phyloP scores from a whole-genome alignment of 768 basidiomycete genomes.

The Hemileccinum rubropunctum region DNA sequence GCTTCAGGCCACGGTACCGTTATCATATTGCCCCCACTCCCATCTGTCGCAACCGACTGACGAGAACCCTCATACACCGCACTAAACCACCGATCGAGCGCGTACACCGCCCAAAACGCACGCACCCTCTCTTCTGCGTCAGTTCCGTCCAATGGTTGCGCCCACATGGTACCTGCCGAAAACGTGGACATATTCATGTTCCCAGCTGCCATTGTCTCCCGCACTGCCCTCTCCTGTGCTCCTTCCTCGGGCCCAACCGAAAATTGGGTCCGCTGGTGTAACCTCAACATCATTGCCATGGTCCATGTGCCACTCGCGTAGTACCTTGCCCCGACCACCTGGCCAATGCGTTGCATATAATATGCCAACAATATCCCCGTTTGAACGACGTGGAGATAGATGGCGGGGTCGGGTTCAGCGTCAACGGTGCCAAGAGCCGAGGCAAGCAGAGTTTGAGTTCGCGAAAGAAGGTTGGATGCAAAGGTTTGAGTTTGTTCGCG shows the following conservation, averaged over 20 bases:
- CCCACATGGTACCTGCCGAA: slow-evolving; percentile 21
- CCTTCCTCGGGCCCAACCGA: background rate
- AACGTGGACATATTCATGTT: slow-evolving; percentile 5
- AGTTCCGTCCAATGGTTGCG: slow-evolving; percentile 27
- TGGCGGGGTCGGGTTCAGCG: slow-evolving; percentile 32
- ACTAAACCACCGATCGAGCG: slow-evolving; percentile 33
- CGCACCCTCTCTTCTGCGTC: slow-evolving; percentile 39
- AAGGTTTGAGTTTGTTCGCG: background rate
- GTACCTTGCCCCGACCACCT: slow-evolving; percentile 58
- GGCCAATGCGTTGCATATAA: slow-evolving; percentile 61
- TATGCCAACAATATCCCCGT: slow-evolving; percentile 62
- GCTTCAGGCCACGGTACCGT: slow-evolving; percentile 42
- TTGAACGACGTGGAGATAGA: slow-evolving; percentile 53
- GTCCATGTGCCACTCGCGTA: slow-evolving; percentile 48
- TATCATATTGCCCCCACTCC: slow-evolving; percentile 28
- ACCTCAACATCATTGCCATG: slow-evolving; percentile 43
- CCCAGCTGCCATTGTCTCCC: background rate
- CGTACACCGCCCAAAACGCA: slow-evolving; percentile 39
- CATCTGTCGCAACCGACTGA: slow-evolving; percentile 22
- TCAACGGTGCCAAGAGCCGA: slow-evolving; percentile 41
- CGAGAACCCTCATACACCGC: slow-evolving; percentile 24
- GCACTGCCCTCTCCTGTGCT: background rate
- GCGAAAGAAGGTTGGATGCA: slow-evolving; percentile 39
- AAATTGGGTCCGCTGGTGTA: slow-evolving; percentile 37
- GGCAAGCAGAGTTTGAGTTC: slow-evolving; percentile 45